Evolutionary conservation across 345 rosid species (phyloP), one percentile per base, ranked within the genome.

Genomic region (Erysimum cheiranthoides): DNA sequence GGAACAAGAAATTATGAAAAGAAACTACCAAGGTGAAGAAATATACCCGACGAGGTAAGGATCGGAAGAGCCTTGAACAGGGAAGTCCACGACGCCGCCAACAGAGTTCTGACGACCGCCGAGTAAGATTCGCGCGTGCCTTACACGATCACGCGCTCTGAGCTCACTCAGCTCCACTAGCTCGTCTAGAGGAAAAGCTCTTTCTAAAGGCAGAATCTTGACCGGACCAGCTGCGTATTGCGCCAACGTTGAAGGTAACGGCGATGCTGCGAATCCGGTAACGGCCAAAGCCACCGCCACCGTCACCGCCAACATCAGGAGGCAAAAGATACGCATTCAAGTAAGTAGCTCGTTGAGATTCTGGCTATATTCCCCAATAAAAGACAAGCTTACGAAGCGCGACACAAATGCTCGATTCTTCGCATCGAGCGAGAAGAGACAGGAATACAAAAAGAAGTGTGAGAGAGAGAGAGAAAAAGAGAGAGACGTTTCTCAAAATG

Each of bases 31-130:
- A 61, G 16, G 43, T 3, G 53, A 46, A 5, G 58, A 59, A 79
- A 62, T 73, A 13, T 85, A 95, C 97, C 99, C 99, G 32, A 87
- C 80, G 62, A 89, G 87, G 68, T 70, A 88, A 46, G 95, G 96
- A 89, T 95, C 97, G 70, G 97, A 81, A 75, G 95, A 83, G 71
- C 97, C 99, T 77, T 85, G 76, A 58, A 94, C 97, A 0, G 96
- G 61, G 85, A 79, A 79, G 68, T 74, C 50, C 8, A 79, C 82
- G 25, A 79, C 82, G 53, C 82, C 82, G 71, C 81, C 79, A 57
- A 94, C 84, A 6, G 97, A 54, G 86, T 84, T 87, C 78, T 82
- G 88, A 39, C 87, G 97, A 52, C 84, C 68, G 52, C 84, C 73
- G 54, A 86, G 87, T 86, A 90, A 85, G 73, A 92, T 80, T 46